These are phyloP conservation scores for Leccinum imitatum DNA, from an alignment of 768 basidiomycete genomes.

Conservation along the genomic window DNA sequence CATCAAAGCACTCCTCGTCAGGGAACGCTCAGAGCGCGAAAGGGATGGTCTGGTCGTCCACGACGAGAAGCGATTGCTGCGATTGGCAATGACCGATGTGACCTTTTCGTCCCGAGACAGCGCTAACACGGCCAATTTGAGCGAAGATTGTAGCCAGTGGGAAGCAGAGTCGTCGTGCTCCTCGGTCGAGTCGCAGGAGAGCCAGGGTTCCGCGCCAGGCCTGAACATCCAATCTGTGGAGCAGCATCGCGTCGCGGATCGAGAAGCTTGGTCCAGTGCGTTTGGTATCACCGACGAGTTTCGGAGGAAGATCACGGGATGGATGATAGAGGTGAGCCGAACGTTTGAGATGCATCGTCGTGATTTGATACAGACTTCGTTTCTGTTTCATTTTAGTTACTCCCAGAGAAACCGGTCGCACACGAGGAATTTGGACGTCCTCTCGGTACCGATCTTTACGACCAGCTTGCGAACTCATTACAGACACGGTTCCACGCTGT, in stretches of 20 bases:
- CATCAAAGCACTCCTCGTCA: conserved; percentile 39
- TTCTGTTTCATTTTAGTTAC: conserved; percentile 2
- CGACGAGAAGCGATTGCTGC: conserved; percentile 11
- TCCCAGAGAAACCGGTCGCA: conserved; percentile 4
- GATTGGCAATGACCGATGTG: not conserved
- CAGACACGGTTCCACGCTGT: conserved; percentile 68
- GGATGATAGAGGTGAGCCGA: conserved; percentile 45
- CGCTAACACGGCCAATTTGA: conserved; percentile 12
- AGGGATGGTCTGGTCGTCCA: conserved; percentile 33
- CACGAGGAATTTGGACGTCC: not conserved
- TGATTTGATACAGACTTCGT: not conserved
- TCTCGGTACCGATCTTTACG: conserved; percentile 34
- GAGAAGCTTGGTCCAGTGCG: conserved; percentile 15
- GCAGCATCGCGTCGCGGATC: not conserved
- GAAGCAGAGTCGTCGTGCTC: conserved; percentile 18
- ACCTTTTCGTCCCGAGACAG: conserved; percentile 7
- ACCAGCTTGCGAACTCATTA: conserved; percentile 52
- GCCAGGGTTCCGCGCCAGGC: not conserved
- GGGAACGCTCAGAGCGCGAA: conserved; percentile 27
- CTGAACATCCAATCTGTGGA: not conserved
- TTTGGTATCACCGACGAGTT: conserved; percentile 36
- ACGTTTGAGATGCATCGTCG: not conserved
- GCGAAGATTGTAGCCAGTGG: conserved; percentile 13
- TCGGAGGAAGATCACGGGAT: conserved; percentile 38
- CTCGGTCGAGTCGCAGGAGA: conserved; percentile 24